A percentile compares a stretch with the other conserved stretches of the same genome.
These are phyloP conservation scores for Huntiella omanensis DNA, from an alignment of 2,329 filamentous ascomycete genomes.

Conservation along the genomic window DNA sequence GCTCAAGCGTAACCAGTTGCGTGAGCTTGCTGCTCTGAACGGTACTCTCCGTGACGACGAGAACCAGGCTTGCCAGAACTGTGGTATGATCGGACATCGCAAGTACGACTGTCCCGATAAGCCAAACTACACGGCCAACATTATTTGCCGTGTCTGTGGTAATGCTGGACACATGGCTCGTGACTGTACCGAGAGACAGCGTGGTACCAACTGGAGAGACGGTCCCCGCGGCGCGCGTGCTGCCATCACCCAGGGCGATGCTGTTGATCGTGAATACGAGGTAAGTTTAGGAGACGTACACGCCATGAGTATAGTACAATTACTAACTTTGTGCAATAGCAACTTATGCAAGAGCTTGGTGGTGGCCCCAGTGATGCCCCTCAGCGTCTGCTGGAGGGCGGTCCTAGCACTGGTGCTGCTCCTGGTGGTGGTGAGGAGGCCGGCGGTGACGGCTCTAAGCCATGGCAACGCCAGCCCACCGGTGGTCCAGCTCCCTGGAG, in stretches of 20 bases:
- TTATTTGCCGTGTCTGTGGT: slow-evolving; percentile 95
- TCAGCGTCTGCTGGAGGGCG: slow-evolving; percentile 71
- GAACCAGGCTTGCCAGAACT: slow-evolving; percentile 98
- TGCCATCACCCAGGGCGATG: slow-evolving; percentile 48
- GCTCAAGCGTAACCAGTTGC: slow-evolving; percentile 94
- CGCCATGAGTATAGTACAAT: slow-evolving; percentile 1
- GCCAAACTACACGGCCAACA: slow-evolving; percentile 96
- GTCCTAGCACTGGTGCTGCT: slow-evolving; percentile 42
- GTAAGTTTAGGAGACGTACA: slow-evolving; percentile 30
- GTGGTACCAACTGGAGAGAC: slow-evolving; percentile 77
- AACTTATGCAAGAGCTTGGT: slow-evolving; percentile 95
- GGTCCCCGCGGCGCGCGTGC: slow-evolving; percentile 39
- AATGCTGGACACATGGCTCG: slow-evolving; percentile 97
- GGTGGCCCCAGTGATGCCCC: slow-evolving; percentile 45
- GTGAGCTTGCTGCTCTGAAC: slow-evolving; percentile 93
- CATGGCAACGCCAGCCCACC: slow-evolving; percentile 75
- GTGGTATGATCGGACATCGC: slow-evolving; percentile 92
- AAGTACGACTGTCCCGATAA: slow-evolving; percentile 98
- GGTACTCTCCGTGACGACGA: slow-evolving; percentile 97
- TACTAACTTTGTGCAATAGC: slow-evolving; percentile 34
- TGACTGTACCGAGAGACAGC: slow-evolving; percentile 87
- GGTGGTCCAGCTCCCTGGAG: slow-evolving; percentile 73
- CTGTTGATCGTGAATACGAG: slow-evolving; percentile 86
- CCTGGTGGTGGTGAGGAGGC: slow-evolving; percentile 30
- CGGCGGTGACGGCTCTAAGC: slow-evolving; percentile 39